A percentile compares a stretch with the other conserved stretches of the same genome.
Evolutionary conservation across 306 rosid species (phyloP).

Genomic region (Rosa persica): DNA sequence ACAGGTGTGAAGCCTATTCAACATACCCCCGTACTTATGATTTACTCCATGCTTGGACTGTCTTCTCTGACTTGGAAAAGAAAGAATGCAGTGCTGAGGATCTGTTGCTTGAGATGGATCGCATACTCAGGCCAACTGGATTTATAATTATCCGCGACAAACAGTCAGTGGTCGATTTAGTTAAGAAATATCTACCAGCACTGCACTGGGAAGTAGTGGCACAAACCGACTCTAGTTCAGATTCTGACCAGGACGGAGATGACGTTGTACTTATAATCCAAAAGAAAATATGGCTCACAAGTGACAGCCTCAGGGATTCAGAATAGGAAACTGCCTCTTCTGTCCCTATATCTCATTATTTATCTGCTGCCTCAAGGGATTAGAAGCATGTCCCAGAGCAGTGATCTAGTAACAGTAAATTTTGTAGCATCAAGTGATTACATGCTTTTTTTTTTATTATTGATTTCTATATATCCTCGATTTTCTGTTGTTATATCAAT

Average conservation of each 20-base stretch:
- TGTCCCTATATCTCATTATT: slow-evolving; percentile 22
- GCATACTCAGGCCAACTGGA: slow-evolving; percentile 82
- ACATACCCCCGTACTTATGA: slow-evolving; percentile 95
- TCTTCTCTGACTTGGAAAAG: slow-evolving; percentile 75
- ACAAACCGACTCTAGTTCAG: slow-evolving; percentile 47
- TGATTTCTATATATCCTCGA: slow-evolving; percentile 4
- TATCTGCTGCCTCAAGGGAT: slow-evolving; percentile 46
- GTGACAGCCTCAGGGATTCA: slow-evolving; percentile 57
- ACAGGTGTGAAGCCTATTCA: slow-evolving; percentile 88
- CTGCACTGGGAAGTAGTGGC: slow-evolving; percentile 93
- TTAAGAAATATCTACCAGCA: slow-evolving; percentile 65
- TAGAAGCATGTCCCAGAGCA: slow-evolving; percentile 38
- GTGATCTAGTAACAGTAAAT: slow-evolving; percentile 39
- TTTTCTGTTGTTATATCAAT: slow-evolving; percentile 35
- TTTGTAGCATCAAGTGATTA: slow-evolving; percentile 47
- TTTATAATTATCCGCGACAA: slow-evolving; percentile 71
- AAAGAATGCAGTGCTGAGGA: slow-evolving; percentile 76
- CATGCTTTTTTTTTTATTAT: slow-evolving; percentile 14
- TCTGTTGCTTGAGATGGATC: slow-evolving; percentile 87
- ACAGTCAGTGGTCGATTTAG: slow-evolving; percentile 58
- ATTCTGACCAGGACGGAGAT: slow-evolving; percentile 56
- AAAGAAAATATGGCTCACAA: slow-evolving; percentile 87
- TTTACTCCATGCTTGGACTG: slow-evolving; percentile 80
- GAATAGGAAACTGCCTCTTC: slow-evolving; percentile 47
- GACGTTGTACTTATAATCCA: slow-evolving; percentile 65